These are phyloP conservation scores for Bisporella sp. DNA, from an alignment of 2,329 filamentous ascomycete genomes.

Conservation along the genomic window DNA sequence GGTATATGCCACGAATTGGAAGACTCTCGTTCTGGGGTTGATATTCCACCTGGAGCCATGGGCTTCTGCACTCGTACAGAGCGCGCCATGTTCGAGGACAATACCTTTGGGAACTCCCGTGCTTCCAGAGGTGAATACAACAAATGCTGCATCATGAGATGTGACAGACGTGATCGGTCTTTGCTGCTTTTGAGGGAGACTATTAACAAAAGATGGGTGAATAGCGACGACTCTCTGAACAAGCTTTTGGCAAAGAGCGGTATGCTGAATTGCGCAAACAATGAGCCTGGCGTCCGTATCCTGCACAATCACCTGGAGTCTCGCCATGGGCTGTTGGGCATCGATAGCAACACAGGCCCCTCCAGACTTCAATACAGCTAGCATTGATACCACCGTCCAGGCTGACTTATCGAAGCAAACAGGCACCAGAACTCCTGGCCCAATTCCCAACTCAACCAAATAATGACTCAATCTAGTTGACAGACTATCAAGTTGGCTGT, in stretches of 20 bases:
- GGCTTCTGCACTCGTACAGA: constrained; percentile 4
- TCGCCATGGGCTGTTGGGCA: constrained; percentile 4
- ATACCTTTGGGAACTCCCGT: constrained; percentile 21
- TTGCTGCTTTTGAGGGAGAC: no score
- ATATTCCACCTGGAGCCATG: constrained; percentile 5
- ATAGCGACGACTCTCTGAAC: background rate
- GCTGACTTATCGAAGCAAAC: background rate
- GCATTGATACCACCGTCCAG: constrained; percentile 5
- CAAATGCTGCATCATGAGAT: constrained; percentile 1
- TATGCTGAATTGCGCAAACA: constrained; percentile 1
- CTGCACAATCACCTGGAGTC: constrained; percentile 4
- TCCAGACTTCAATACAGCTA: constrained; percentile 22
- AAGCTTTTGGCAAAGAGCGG: background rate
- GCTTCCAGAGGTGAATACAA: constrained; percentile 19
- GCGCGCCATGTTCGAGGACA: constrained; percentile 10
- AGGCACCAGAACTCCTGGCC: background rate
- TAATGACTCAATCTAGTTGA: constrained; percentile 8
- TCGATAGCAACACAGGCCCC: constrained; percentile 24
- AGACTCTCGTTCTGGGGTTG: constrained; percentile 3
- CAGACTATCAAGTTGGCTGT: constrained; percentile 13
- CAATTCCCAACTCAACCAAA: constrained; percentile 11
- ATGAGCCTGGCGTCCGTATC: constrained; percentile 5
- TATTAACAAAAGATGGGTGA: background rate
- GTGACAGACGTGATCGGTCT: background rate
- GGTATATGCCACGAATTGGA: constrained; percentile 9